Percentiles rank a stretch among this genome's conserved stretches.
These are phyloP conservation scores for Metschnikowia shivogae DNA, from an alignment of 805 yeast genomes.

Conservation along the genomic window DNA sequence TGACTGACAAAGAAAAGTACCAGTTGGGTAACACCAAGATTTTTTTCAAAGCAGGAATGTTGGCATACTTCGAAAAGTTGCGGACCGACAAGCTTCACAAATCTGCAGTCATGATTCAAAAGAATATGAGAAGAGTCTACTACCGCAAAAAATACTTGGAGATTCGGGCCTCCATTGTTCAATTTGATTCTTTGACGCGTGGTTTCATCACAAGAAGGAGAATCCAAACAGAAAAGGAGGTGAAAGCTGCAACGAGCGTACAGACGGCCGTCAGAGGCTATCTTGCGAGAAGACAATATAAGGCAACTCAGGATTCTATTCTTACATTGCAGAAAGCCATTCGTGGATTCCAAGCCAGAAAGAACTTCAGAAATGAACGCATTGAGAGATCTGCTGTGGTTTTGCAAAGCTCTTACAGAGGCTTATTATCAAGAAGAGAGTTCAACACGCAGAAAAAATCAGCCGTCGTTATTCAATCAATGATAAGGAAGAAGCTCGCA, in stretches of 20 bases:
- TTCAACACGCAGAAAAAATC: conserved; percentile 47
- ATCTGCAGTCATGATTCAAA: conserved; percentile 83
- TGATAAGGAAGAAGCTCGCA: conserved; percentile 75
- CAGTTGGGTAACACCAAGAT: conserved; percentile 92
- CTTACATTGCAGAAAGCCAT: conserved; percentile 43
- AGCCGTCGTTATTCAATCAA: conserved; percentile 70
- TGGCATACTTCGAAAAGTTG: conserved; percentile 83
- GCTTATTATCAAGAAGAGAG: conserved; percentile 54
- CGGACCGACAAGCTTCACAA: conserved; percentile 72
- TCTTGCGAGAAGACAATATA: conserved; percentile 40
- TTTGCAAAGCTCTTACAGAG: conserved; percentile 73
- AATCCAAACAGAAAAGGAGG: conserved; percentile 52
- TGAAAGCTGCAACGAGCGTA: conserved; percentile 59
- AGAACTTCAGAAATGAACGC: conserved; percentile 44
- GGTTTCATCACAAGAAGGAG: conserved; percentile 58
- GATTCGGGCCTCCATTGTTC: conserved; percentile 49
- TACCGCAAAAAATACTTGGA: conserved; percentile 59
- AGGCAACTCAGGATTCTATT: conserved; percentile 34
- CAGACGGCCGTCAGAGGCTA: conserved; percentile 66
- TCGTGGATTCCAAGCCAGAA: conserved; percentile 54
- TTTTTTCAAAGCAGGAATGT: conserved; percentile 94
- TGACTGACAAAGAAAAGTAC: conserved; percentile 64
- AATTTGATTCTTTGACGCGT: conserved; percentile 58
- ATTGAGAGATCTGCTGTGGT: conserved; percentile 60
- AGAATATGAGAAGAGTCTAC: conserved; percentile 62